Evolutionary conservation across 2,329 filamentous ascomycete genomes (phyloP).

Genomic region (Arthrobotrys sinensis): DNA sequence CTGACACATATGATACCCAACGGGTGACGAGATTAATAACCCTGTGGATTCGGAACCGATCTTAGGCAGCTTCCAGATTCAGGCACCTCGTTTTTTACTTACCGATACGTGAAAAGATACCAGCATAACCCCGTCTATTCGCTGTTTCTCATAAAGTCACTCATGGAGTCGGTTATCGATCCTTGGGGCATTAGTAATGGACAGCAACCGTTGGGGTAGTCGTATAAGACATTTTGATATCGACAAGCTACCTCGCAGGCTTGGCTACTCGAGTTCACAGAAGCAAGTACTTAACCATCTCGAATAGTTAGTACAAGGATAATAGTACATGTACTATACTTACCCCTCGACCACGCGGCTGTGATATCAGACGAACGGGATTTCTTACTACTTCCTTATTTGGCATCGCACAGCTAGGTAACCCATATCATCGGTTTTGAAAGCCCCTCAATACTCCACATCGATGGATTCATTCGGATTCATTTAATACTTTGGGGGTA

Average conservation of each 20-base stretch:
- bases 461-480: constrained; percentile 21
- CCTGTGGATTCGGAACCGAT: constrained; percentile 55
- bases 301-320: neutral
- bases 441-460: constrained; percentile 20
- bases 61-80: constrained; percentile 61
- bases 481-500: neutral
- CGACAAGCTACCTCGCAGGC: constrained; percentile 19
- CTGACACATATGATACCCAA: constrained; percentile 41
- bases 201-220: constrained; percentile 3
- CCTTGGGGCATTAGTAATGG: constrained; percentile 20
- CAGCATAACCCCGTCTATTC: constrained; percentile 6
- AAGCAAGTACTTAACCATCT: constrained; percentile 4
- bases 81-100: constrained; percentile 48
- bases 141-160: constrained; percentile 4
- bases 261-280: constrained; percentile 21
- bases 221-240: constrained; percentile 22
- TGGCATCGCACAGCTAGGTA: constrained; percentile 59
- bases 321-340: constrained; percentile 1
- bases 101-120: constrained; percentile 12
- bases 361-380: constrained; percentile 57
- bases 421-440: constrained; percentile 48
- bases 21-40: constrained; percentile 48
- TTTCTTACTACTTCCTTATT: constrained; percentile 59
- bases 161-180: constrained; percentile 13
- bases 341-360: constrained; percentile 49